Percentiles rank a stretch among this genome's conserved stretches.
Evolutionary conservation across 2,329 filamentous ascomycete genomes (phyloP).

Genomic region (Alternaria arborescens): DNA sequence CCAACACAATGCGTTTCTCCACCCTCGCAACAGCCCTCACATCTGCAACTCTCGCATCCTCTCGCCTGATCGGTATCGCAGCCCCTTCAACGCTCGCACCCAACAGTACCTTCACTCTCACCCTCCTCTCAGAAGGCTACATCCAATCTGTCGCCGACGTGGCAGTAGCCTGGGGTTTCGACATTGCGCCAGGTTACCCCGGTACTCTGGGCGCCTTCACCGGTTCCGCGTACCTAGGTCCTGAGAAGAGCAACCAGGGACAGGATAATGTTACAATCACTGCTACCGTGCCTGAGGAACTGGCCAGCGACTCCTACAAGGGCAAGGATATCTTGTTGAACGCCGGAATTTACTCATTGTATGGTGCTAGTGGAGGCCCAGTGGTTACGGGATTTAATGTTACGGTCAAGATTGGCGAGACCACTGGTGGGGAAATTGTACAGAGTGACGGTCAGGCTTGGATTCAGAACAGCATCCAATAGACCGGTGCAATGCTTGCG

Average conservation of each 20-base stretch:
- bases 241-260: constrained; percentile 33
- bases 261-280: constrained; percentile 34
- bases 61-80: constrained; percentile 56
- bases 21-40: constrained; percentile 25
- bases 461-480: constrained; percentile 11
- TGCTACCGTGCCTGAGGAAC: constrained; percentile 21
- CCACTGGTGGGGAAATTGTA: constrained; percentile 22
- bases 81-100: constrained; percentile 54
- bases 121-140: constrained; percentile 55
- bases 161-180: constrained; percentile 56
- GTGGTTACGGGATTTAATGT: constrained; percentile 32
- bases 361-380: constrained; percentile 28
- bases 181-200: constrained; percentile 27
- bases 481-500: background rate
- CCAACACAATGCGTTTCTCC: constrained; percentile 28
- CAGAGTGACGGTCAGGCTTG: constrained; percentile 18
- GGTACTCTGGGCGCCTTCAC: constrained; percentile 43
- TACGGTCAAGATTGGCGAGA: constrained; percentile 26
- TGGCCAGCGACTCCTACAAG: constrained; percentile 12
- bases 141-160: constrained; percentile 58
- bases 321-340: constrained; percentile 30
- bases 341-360: constrained; percentile 39
- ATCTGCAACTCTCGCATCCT: constrained; percentile 35
- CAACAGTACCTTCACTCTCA: constrained; percentile 50
- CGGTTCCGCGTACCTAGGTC: constrained; percentile 49